Evolutionary conservation across 805 yeast species (phyloP).

Genomic region (Candida verbasci): DNA sequence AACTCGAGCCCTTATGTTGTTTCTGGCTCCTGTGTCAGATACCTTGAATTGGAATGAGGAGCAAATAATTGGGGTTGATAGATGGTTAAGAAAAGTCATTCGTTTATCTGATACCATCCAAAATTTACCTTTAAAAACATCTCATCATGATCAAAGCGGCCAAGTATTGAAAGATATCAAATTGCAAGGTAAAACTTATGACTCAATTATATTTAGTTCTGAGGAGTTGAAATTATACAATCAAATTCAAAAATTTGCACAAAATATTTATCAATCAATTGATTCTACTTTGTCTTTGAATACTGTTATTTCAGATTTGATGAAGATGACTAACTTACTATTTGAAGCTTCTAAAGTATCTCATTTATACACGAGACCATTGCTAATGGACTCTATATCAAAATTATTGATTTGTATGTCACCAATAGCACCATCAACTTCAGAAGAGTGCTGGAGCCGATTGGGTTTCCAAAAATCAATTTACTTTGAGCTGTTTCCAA

Average conservation of each 20-base stretch:
- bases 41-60: conserved; percentile 85
- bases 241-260: conserved; percentile 44
- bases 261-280: conserved; percentile 56
- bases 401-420: conserved; percentile 60
- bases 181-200: conserved; percentile 15
- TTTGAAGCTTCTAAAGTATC: conserved; percentile 32
- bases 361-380: conserved; percentile 24
- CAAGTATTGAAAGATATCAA: conserved; percentile 9
- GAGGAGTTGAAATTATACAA: conserved; percentile 58
- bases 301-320: conserved; percentile 83
- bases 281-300: conserved; percentile 61
- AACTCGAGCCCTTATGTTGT: conserved; percentile 85
- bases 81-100: conserved; percentile 74
- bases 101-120: conserved; percentile 18
- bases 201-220: conserved; percentile 25
- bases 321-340: conserved; percentile 62
- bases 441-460: conserved; percentile 78
- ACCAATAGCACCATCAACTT: conserved; percentile 77
- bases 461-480: conserved; percentile 42
- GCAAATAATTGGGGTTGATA: conserved; percentile 79
- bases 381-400: conserved; percentile 47
- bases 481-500: conserved; percentile 65
- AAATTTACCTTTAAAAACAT: conserved; percentile 7
- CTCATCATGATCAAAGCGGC: not conserved
- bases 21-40: conserved; percentile 86